phyloP scores from a whole-genome alignment of 306 rosid genomes.

The Glycine latifolia region DNA sequence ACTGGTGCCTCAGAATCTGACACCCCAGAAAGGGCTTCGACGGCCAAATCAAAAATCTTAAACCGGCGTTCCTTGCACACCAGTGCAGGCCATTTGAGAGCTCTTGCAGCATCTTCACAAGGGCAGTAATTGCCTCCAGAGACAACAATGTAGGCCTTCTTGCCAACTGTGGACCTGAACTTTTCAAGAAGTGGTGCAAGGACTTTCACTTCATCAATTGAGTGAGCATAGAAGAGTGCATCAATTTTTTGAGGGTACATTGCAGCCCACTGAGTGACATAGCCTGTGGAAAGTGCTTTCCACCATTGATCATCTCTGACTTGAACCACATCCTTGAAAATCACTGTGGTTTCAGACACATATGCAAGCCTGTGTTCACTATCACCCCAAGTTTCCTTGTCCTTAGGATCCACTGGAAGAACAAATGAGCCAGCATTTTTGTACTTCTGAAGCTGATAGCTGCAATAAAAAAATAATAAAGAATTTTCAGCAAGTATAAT shows the following conservation, averaged over 20 bases:
- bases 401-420: slow-evolving; percentile 82
- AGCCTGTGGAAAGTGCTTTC: slow-evolving; percentile 91
- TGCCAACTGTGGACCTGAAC: slow-evolving; percentile 82
- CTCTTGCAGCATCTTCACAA: slow-evolving; percentile 80
- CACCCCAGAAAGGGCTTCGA: slow-evolving; percentile 71
- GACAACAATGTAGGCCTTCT: slow-evolving; percentile 83
- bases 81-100: slow-evolving; percentile 77
- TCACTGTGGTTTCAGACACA: slow-evolving; percentile 96
- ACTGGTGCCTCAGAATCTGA: slow-evolving; percentile 88
- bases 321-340: slow-evolving; percentile 90
- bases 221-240: slow-evolving; percentile 91
- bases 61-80: slow-evolving; percentile 88
- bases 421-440: slow-evolving; percentile 93
- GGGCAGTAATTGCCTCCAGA: slow-evolving; percentile 77
- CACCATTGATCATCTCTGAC: slow-evolving; percentile 99
- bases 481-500: neutral
- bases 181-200: slow-evolving; percentile 88
- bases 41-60: slow-evolving; percentile 79
- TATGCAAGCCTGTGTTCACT: slow-evolving; percentile 97
- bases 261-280: slow-evolving; percentile 94
- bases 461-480: slow-evolving; percentile 44
- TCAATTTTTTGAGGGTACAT: slow-evolving; percentile 94
- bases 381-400: slow-evolving; percentile 98
- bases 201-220: slow-evolving; percentile 73
- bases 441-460: slow-evolving; percentile 94